phyloP scores from a whole-genome alignment of 257 asterid genomes.

The Nyctanthes arbortristis region DNA sequence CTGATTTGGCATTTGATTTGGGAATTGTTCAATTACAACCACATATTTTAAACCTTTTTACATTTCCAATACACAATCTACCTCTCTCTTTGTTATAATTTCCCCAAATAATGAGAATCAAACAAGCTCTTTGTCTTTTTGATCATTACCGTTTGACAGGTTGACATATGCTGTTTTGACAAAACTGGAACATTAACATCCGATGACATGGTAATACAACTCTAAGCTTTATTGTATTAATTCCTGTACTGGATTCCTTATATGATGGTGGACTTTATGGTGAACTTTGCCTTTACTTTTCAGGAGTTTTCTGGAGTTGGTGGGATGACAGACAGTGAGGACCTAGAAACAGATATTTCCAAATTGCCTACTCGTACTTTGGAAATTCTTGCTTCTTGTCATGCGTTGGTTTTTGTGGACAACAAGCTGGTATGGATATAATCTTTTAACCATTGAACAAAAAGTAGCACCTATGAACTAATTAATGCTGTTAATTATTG shows the following conservation, averaged over 20 bases:
- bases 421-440: conserved; percentile 97
- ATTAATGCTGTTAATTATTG: neutral
- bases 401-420: conserved; percentile 97
- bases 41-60: too few relatives aligned
- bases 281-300: conserved; percentile 28
- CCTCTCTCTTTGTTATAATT: too few relatives aligned
- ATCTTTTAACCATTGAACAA: neutral
- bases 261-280: conserved; percentile 9
- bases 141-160: conserved; percentile 51
- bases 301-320: conserved; percentile 98
- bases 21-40: too few relatives aligned
- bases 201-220: conserved; percentile 88
- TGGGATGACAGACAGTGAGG: conserved; percentile 79
- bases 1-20: too few relatives aligned
- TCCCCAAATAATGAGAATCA: too few relatives aligned
- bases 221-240: conserved; percentile 16
- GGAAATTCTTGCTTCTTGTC: conserved; percentile 97
- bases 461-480: neutral
- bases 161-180: conserved; percentile 98
- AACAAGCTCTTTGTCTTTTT: too few relatives aligned
- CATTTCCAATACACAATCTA: too few relatives aligned
- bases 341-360: conserved; percentile 62
- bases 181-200: conserved; percentile 98
- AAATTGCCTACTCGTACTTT: conserved; percentile 69
- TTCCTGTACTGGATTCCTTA: conserved; percentile 23